Evolutionary conservation across 1,139 yeast species (phyloP), one percentile per base, ranked within the genome.

Genomic region (Kodamaea arcana): DNA sequence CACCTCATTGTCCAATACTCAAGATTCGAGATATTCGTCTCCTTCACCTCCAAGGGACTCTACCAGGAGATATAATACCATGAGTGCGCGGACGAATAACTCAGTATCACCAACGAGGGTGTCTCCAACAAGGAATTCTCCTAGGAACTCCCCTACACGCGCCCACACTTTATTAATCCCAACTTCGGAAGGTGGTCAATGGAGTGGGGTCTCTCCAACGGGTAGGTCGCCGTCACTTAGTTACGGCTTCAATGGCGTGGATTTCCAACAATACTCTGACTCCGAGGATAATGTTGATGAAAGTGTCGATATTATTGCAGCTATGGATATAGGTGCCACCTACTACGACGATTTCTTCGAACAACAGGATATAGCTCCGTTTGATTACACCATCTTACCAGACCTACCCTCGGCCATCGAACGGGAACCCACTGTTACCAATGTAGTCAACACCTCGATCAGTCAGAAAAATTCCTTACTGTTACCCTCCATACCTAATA

Each of bases 311-410:
- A 31, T 34, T 9, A 24, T 37, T 3, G 38, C 33, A 11, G 31
- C 26, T 27, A 29, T 28, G 40, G 42, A 15, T 11, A 23, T 24
- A 6, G 14, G 24, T 16, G 35, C 27, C 17, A 24, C 20, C 16
- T 36, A 16, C 12, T 27, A 36, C 21, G 39, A 40, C 16, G 42
- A 39, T 14, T 37, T 33, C 24, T 31, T 40, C 11, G 60, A 53
- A 22, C 52, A 62, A 3, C 66, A 69, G 3, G 57, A 52, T 10
- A 49, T 60, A 5, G 52, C 43, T 17, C 51, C 55, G 32, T 69
- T 69, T 47, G 73, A 69, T 44, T 68, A 62, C 42, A 59, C 71
- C 3, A 57, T 58, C 5, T 46, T 69, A 15, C 74, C 75, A 1
- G 73, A 68, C 32, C 42, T 69, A n/a, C 74, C 70, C 0, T 47